phyloP scores from a whole-genome alignment of 306 rosid genomes.

The Vachellia collinsii region DNA sequence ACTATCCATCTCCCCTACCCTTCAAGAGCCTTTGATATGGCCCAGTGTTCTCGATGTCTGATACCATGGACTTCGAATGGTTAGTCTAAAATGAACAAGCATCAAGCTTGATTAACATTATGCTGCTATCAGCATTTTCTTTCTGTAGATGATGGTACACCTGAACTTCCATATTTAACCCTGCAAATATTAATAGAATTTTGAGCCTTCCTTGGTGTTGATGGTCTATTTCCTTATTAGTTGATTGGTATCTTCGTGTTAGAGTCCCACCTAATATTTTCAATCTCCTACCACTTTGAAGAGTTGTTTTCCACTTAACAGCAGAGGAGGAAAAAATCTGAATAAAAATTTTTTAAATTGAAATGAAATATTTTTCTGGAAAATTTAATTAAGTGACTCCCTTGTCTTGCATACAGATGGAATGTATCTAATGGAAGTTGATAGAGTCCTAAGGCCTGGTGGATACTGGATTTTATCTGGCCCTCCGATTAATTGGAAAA shows the following conservation, averaged over 20 bases:
- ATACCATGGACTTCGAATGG: slow-evolving; percentile 93
- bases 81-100: slow-evolving; percentile 45
- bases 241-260: background rate
- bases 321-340: background rate
- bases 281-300: slow-evolving; percentile 25
- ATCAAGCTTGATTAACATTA: slow-evolving; percentile 26
- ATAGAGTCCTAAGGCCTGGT: slow-evolving; percentile 95
- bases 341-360: slow-evolving; percentile 1
- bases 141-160: slow-evolving; percentile 20
- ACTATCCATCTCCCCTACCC: slow-evolving; percentile 88
- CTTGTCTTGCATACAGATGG: slow-evolving; percentile 65
- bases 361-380: slow-evolving; percentile 18
- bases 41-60: slow-evolving; percentile 96
- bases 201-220: background rate
- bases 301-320: slow-evolving; percentile 13
- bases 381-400: slow-evolving; percentile 26
- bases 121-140: slow-evolving; percentile 29
- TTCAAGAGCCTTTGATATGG: slow-evolving; percentile 94
- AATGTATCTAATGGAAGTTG: slow-evolving; percentile 91
- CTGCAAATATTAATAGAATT: slow-evolving; percentile 9
- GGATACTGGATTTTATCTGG: slow-evolving; percentile 97
- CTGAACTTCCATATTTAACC: slow-evolving; percentile 10
- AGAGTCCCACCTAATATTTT: slow-evolving; percentile 1
- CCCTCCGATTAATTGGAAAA: slow-evolving; percentile 98
- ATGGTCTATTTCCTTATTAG: slow-evolving; percentile 12